Base-by-base conservation (phyloP, 208 protist genomes). In the Leishmania lainsoni region DNA sequence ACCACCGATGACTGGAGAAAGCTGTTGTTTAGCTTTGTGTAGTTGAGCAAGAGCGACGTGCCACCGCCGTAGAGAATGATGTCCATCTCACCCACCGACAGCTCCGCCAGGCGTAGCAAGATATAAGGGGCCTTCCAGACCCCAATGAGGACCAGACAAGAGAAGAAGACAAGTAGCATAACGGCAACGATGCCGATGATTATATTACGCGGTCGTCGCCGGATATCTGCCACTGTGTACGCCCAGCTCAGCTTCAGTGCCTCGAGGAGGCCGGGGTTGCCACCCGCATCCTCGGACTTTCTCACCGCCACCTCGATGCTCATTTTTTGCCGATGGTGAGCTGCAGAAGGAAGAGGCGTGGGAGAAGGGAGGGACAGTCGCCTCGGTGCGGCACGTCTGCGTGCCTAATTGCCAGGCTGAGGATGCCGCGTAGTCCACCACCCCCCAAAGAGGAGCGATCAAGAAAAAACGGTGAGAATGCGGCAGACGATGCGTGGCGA, bases 41-140 rank as follows among this genome's bases (percentile, higher is more conserved):
- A 94, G 86, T 97, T 94, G 22, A 97, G 65, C 65, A 91, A 42
- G 26, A 73, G 76, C 14, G 70, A 71, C 4, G 48, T 59, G 66
- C 75, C 79, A 52, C 76, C 78, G 63, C 84, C 84, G 56, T 78
- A 79, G n/a, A 95, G 58, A 32, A 92, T 59, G 29, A 95, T 80
- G 74, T 97, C 94, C 83, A 93, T 88, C 85, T 97, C 92, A 0
- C 92, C 91, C 22, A 81, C 86, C 69, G 72, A 90, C 58, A 94
- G 76, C 76, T 97, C 92, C 10, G 87, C 86, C 29, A 97, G 86
- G n/a, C 90, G 89, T 56, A 97, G 80, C 20, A 95, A 65, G 1
- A 97, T 66, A 76, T 92, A 93, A n/a, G 93, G 90, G 5, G 86
- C 84, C 81, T 97, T 97, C 74, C 66, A 77, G 14, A 95, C 88